These are phyloP conservation scores for Volvox reticuliferus DNA, from an alignment of 139 green algal genomes.

Conservation along the genomic window DNA sequence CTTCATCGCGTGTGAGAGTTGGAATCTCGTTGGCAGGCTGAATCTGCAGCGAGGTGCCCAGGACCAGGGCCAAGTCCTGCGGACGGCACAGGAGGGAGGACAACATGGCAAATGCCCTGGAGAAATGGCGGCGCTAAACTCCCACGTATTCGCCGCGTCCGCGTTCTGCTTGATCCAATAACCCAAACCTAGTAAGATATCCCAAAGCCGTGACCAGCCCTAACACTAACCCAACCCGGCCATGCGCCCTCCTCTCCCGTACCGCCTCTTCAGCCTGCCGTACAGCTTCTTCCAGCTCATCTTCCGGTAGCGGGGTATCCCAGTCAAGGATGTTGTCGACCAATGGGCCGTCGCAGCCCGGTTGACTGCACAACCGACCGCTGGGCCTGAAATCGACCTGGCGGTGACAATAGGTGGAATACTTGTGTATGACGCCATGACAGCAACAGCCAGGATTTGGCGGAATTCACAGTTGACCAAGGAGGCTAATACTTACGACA, in stretches of 20 bases:
- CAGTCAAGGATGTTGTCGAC: conserved; percentile 91
- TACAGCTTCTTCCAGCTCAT: conserved; percentile 85
- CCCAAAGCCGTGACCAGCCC: too few species aligned
- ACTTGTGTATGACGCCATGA: too few species aligned
- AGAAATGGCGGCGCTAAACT: too few species aligned
- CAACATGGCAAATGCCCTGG: too few species aligned
- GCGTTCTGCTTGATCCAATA: too few species aligned
- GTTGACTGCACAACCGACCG: conserved; percentile 75
- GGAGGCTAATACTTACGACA: too few species aligned
- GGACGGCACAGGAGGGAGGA: neutral
- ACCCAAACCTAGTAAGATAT: too few species aligned
- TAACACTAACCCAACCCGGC: too few species aligned
- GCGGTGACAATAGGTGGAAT: too few species aligned
- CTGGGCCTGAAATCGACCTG: conserved; percentile 90
- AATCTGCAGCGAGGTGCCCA: conserved; percentile 95
- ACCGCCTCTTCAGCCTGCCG: conserved; percentile 69
- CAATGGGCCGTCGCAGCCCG: conserved; percentile 75
- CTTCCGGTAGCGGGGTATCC: conserved; percentile 87
- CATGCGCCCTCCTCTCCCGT: conserved; percentile 37
- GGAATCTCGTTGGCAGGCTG: conserved; percentile 89
- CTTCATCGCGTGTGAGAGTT: conserved; percentile 52
- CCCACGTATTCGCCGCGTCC: too few species aligned
- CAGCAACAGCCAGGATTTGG: too few species aligned
- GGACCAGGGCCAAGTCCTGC: conserved; percentile 82
- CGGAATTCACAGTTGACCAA: too few species aligned